Evolutionary conservation across 768 basidiomycete species (phyloP).

Genomic region (Serendipita indica): DNA sequence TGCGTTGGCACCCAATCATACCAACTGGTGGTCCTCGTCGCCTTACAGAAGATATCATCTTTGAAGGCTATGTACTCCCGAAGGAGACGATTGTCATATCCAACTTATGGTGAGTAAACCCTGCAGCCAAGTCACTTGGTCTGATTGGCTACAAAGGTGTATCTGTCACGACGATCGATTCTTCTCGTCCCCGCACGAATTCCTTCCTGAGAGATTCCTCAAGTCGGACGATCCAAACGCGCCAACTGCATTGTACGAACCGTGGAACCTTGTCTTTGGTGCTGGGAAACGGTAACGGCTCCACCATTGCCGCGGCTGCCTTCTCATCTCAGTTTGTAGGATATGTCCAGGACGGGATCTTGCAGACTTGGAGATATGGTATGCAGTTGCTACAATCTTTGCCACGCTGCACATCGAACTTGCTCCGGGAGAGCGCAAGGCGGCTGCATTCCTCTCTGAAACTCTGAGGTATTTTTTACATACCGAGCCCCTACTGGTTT

Average conservation of each 20-base stretch:
- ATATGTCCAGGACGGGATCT: not conserved
- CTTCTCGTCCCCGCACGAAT: not conserved
- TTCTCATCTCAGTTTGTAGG: not conserved
- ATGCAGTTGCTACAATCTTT: not conserved
- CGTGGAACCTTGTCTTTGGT: not conserved
- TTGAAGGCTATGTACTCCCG: not conserved
- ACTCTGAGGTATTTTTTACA: too few species aligned
- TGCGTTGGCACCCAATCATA: not conserved
- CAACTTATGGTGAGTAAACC: not conserved
- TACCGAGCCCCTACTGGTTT: too few species aligned
- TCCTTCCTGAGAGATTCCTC: not conserved
- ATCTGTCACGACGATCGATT: not conserved
- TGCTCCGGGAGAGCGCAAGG: too few species aligned
- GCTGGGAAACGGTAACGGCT: not conserved
- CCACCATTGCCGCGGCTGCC: not conserved
- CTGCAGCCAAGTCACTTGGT: not conserved
- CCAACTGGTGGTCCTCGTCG: not conserved
- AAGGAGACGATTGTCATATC: not conserved
- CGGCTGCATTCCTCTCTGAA: too few species aligned
- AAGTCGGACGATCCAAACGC: not conserved
- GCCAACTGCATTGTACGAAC: not conserved
- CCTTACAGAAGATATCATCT: not conserved
- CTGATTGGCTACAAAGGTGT: not conserved
- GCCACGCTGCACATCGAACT: not conserved
- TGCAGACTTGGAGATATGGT: not conserved